A percentile compares a stretch with the other conserved stretches of the same genome.
Conservation (phyloP, 352 stramenopile genomes). For the Pythium aristosporum region DNA sequence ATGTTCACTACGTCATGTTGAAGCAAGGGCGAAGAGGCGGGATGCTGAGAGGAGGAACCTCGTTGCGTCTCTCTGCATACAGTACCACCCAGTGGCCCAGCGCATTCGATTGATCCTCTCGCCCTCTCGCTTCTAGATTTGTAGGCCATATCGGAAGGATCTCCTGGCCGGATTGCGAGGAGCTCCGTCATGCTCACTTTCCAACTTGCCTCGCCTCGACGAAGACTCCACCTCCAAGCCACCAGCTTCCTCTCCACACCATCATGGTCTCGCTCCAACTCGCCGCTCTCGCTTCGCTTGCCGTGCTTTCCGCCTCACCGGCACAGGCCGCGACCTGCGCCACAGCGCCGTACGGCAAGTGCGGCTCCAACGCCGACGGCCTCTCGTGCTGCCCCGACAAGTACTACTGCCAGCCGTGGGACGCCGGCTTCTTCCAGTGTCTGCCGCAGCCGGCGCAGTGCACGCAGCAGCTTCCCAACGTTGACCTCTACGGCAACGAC, state of each 20-base stretch:
- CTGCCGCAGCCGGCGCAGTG: constrained; percentile 33
- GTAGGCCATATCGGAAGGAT: too few species aligned
- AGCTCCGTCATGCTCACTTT: constrained; percentile 3
- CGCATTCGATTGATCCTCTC: too few species aligned
- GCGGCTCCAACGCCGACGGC: constrained; percentile 23
- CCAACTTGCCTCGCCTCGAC: constrained; percentile 7
- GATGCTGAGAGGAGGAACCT: background rate
- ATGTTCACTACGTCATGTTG: background rate
- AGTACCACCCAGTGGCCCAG: too few species aligned
- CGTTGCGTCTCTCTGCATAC: too few species aligned
- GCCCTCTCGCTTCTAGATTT: background rate
- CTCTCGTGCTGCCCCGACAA: constrained; percentile 36
- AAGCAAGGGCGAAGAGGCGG: background rate
- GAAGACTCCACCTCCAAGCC: background rate
- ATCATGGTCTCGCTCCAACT: constrained; percentile 8
- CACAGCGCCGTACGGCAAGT: constrained; percentile 24
- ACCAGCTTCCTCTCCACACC: background rate
- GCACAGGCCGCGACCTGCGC: constrained; percentile 15
- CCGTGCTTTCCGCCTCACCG: background rate
- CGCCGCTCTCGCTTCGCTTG: background rate
- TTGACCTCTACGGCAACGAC: constrained; percentile 50
- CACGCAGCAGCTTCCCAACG: constrained; percentile 33
- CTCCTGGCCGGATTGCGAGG: too few species aligned
- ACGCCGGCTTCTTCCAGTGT: constrained; percentile 47
- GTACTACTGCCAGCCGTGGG: constrained; percentile 53